Base-by-base conservation (phyloP, 2,329 filamentous ascomycete genomes). In the Colletotrichum phormii region DNA sequence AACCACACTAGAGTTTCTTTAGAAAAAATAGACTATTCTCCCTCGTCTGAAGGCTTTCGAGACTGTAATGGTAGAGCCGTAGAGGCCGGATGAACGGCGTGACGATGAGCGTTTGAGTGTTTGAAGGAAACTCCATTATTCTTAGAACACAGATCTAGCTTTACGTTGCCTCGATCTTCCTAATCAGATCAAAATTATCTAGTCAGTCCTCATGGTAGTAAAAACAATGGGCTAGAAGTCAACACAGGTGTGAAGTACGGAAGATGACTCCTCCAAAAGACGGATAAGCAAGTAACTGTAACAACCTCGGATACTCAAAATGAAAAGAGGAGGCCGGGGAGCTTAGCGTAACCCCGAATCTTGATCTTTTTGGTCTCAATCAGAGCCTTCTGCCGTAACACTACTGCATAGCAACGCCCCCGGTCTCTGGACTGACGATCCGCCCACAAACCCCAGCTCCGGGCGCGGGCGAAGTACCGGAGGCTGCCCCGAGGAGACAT, bases 401-500 rank as follows among this genome's bases (percentile, higher is more conserved):
- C 13, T 18, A 33, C 26, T 57, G 53, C 24, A 31, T 31, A 15
- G 31, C 15, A 65, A 22, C 31, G 12, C 49, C 33, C 53, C 24
- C 26, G 6, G 55, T 31, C 18, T 33, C 24, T 59, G 7, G 24
- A 26, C n/a, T 60, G 59, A 51, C 58, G 51, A 69, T 64, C 66
- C 35, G 51, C 51, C 51, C 66, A 24, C 35, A 5, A 24, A 24
- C 64, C 58, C 66, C 33, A 37, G 33, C 59, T 49, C 49, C 66
- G 66, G 66, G 33, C 33, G 22, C 66, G 66, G 66, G 59, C 49
- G 8, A 64, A 37, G 49, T 69, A 15, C 59, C 66, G 66, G 66
- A 64, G 59, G 35, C 33, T 18, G 31, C 9, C n/a, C 66, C 66
- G 59, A 51, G 59, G 9, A 64, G 33, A 24, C 24, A 33, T 57